Base-by-base conservation (phyloP, 2,329 filamentous ascomycete genomes). In the Magnaporthiopsis poae region DNA sequence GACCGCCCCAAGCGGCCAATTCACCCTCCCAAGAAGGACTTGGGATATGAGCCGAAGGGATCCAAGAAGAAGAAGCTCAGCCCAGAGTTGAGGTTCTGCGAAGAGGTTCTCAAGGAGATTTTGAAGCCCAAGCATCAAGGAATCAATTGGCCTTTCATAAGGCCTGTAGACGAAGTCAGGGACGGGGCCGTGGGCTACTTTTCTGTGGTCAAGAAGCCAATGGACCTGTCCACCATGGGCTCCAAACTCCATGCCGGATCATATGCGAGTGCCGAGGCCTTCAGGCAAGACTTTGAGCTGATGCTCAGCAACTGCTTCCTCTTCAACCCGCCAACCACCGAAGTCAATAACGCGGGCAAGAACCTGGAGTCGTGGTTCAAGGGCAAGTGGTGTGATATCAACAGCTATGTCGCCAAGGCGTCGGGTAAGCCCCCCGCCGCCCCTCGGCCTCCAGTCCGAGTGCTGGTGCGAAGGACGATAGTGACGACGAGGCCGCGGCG, bases 101-200 rank as follows among this genome's bases (percentile, higher is more conserved):
- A 96, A 70, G 87, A 91, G 67, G 87, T 94, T 1, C 75, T 98
- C 67, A 84, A 86, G 46, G 92, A 97, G 74, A 75, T 98, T 39
- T 85, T 88, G 76, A 90, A 92, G 74, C 78, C 84, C 0, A 93
- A 91, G 75, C 85, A 97, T 74, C 82, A 81, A 66, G 74, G 78
- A 1, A 80, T 88, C 70, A 91, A 91, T 61, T 83, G 84, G 66
- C 88, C 90, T 68, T 99, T 99, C 79, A 80, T 91, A 72, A 80
- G 85, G 9, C 90, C 95, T 0, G 95, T 99, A 27, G 95, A 99
- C 74, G 92, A 95, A 0, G 93, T 98, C 52, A 94, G 93, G 0
- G 81, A 98, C 66, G 92, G 94, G 75, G 97, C 98, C 68, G 95
- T 95, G 0, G 89, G 90, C 31, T 99, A 99, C 75, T 91, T 95